These are phyloP conservation scores for Saturnispora serradocipensis DNA, from an alignment of 805 yeast species.

Conservation along the genomic window DNA sequence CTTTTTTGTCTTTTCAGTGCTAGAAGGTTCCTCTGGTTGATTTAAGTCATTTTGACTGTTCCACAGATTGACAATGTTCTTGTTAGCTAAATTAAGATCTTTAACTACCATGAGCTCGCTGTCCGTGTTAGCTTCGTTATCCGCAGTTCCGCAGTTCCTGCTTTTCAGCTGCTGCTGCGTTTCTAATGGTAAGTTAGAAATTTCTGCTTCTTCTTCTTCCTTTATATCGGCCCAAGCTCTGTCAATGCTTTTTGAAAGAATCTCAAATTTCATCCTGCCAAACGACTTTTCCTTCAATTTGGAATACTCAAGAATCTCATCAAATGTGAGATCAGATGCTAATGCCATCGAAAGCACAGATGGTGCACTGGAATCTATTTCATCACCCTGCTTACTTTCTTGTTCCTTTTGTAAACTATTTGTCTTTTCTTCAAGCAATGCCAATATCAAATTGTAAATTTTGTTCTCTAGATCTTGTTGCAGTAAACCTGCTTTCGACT, in stretches of 20 bases:
- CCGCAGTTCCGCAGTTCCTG: constrained; percentile 10
- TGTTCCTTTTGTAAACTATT: constrained; percentile 25
- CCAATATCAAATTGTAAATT: constrained; percentile 45
- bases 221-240: constrained; percentile 45
- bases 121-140: constrained; percentile 26
- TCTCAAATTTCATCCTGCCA: constrained; percentile 56
- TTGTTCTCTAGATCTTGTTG: constrained; percentile 42
- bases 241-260: constrained; percentile 56
- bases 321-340: constrained; percentile 47
- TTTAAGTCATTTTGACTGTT: constrained; percentile 19
- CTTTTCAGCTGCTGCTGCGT: neutral
- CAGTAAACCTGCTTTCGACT: constrained; percentile 16
- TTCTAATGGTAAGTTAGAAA: constrained; percentile 27
- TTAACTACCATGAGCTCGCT: constrained; percentile 52
- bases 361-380: constrained; percentile 7
- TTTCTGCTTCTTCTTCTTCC: constrained; percentile 54
- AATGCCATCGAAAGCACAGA: constrained; percentile 38
- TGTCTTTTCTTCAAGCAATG: constrained; percentile 52
- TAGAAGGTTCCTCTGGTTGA: constrained; percentile 22
- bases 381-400: neutral
- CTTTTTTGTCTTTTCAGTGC: constrained; percentile 17
- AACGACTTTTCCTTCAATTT: constrained; percentile 60
- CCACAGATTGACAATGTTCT: constrained; percentile 71
- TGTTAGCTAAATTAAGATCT: constrained; percentile 65
- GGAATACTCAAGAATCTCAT: constrained; percentile 48